Evolutionary conservation across 345 rosid species (phyloP).

Genomic region (Salix koriyanagi): DNA sequence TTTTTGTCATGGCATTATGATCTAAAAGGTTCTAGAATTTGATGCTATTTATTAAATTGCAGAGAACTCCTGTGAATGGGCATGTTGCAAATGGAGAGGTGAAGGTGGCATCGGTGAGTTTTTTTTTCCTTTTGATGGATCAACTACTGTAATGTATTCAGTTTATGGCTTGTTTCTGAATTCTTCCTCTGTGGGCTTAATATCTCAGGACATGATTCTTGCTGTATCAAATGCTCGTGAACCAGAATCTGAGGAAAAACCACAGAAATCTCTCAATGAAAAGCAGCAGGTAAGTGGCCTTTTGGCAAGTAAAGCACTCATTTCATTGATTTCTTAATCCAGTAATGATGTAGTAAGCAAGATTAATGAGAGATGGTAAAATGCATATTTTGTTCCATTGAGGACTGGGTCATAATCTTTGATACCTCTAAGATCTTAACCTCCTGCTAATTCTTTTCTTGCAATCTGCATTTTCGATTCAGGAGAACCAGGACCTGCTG

Average conservation of each 20-base stretch:
- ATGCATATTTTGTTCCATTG: too few species aligned
- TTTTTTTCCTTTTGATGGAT: not conserved
- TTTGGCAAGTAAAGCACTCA: not conserved
- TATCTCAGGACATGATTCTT: slow-evolving; percentile 57
- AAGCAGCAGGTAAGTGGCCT: slow-evolving; percentile 75
- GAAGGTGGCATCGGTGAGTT: slow-evolving; percentile 52
- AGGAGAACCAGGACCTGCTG: slow-evolving; percentile 92
- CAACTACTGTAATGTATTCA: not conserved
- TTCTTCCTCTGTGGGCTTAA: slow-evolving; percentile 9
- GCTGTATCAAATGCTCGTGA: slow-evolving; percentile 57
- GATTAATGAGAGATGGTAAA: too few species aligned
- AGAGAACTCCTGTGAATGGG: slow-evolving; percentile 92
- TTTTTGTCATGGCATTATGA: slow-evolving; percentile 6
- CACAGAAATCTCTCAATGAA: slow-evolving; percentile 92
- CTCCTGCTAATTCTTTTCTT: slow-evolving; percentile 5
- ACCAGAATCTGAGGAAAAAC: slow-evolving; percentile 96
- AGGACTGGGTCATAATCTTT: not conserved
- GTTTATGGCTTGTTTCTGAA: slow-evolving; percentile 5
- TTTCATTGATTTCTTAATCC: too few species aligned
- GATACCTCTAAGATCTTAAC: not conserved
- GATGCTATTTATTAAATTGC: slow-evolving; percentile 33
- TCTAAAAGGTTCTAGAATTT: slow-evolving; percentile 15
- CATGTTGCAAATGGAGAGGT: slow-evolving; percentile 62
- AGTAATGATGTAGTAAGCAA: not conserved
- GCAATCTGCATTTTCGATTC: slow-evolving; percentile 25